Evolutionary conservation across 208 protist genomes (phyloP).

Genomic region (Trypanosoma rangeli): DNA sequence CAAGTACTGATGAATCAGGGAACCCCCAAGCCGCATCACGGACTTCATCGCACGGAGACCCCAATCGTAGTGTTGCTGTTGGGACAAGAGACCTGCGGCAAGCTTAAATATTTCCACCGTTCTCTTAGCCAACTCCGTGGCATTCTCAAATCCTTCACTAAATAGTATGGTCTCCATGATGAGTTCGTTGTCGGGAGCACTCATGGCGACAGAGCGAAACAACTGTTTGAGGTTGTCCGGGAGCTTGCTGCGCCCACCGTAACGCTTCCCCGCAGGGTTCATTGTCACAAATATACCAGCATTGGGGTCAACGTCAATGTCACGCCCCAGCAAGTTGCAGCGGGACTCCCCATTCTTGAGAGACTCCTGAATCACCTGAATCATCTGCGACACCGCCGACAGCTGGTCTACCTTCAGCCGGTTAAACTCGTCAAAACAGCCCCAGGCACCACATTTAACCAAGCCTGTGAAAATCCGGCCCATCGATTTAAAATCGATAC

Average conservation of each 20-base stretch:
- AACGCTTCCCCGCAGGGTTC: constrained; percentile 98
- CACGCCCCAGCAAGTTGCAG: constrained; percentile 91
- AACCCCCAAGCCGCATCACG: constrained; percentile 91
- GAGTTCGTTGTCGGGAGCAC: constrained; percentile 96
- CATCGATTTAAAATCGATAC: constrained; percentile 99
- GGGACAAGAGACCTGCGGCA: constrained; percentile 93
- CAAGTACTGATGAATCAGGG: constrained; percentile 87
- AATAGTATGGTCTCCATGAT: constrained; percentile 98
- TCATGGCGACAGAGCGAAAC: constrained; percentile 99
- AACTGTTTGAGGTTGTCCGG: constrained; percentile 99
- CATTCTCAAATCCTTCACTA: constrained; percentile 96
- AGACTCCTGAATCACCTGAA: constrained; percentile 98
- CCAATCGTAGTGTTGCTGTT: constrained; percentile 99
- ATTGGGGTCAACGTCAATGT: constrained; percentile 94
- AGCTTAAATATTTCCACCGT: constrained; percentile 95
- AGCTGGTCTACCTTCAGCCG: constrained; percentile 98
- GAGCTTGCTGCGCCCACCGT: constrained; percentile 97
- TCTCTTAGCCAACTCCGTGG: constrained; percentile 91
- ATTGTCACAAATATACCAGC: constrained; percentile 99
- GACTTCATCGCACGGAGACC: constrained; percentile 98
- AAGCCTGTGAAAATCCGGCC: constrained; percentile 98
- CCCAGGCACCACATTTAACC: constrained; percentile 99
- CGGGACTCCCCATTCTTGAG: constrained; percentile 89
- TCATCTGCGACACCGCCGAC: constrained; percentile 98
- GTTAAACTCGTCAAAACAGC: constrained; percentile 99